These are phyloP conservation scores for Tympanopsis confertula DNA, from an alignment of 2,329 filamentous ascomycete species.

Conservation along the genomic window DNA sequence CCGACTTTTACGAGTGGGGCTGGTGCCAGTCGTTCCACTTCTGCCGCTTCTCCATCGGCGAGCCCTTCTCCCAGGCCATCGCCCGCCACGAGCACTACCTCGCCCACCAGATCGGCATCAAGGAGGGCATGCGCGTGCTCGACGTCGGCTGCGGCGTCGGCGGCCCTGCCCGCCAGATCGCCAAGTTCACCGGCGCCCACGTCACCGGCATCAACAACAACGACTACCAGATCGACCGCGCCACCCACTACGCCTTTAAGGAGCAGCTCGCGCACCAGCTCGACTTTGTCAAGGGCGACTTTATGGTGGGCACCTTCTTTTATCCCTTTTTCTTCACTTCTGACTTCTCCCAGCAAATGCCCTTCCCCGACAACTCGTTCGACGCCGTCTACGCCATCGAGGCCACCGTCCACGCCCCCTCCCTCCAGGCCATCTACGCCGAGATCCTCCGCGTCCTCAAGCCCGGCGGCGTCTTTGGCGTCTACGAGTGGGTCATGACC, in stretches of 20 bases:
- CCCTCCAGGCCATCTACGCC: constrained; percentile 80
- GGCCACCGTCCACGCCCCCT: constrained; percentile 88
- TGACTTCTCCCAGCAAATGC: constrained; percentile 59
- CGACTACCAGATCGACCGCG: constrained; percentile 95
- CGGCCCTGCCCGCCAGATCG: constrained; percentile 88
- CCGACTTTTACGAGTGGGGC: constrained; percentile 90
- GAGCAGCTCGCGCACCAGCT: constrained; percentile 73
- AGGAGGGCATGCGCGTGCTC: constrained; percentile 77
- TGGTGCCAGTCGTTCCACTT: constrained; percentile 98
- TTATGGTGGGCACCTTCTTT: constrained; percentile 51
- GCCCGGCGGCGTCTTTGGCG: constrained; percentile 87
- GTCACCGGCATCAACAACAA: constrained; percentile 96
- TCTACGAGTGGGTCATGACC: constrained; percentile 99
- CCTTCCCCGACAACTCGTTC: constrained; percentile 81
- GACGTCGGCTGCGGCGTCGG: constrained; percentile 97
- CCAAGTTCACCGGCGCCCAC: constrained; percentile 84
- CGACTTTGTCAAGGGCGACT: constrained; percentile 85
- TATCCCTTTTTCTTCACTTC: background rate
- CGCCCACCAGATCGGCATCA: constrained; percentile 75
- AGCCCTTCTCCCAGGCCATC: constrained; percentile 83
- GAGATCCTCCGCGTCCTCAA: constrained; percentile 93
- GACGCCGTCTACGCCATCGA: constrained; percentile 96
- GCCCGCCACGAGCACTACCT: constrained; percentile 97
- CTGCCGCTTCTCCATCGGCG: constrained; percentile 79
- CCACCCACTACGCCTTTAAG: constrained; percentile 71